Base-by-base conservation (phyloP, 208 protist species). In the Naegleria fowleri region DNA sequence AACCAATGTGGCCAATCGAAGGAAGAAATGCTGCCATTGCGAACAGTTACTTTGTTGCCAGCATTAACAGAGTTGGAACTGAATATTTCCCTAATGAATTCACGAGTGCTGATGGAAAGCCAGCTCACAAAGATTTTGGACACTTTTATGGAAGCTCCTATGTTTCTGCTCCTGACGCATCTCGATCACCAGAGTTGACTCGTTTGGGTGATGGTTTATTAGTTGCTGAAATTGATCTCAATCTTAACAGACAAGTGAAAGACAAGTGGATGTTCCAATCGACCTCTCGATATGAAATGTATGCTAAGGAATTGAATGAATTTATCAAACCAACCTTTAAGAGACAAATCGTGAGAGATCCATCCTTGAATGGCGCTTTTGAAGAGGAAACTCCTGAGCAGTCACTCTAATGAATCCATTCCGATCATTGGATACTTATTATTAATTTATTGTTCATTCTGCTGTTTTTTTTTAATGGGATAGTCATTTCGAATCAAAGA, bases 101-200 rank as follows among this genome's bases (percentile, higher is more conserved):
- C 83, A 96, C 96, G 19, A 94, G 91, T 40, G 96, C 94, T 16
- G 92, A 97, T 90, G 96, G 95, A 83, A 96, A 96, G 52, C 93
- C 94, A 19, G 96, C 96, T 7, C 95, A 97, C 90, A 95, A 97
- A 67, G 95, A 97, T 86, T 97, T 97, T 92, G 96, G 96, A 38
- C 95, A 96, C 83, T 97, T 97, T 86, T 97, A 97, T 90, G 96
- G 96, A 22, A 95, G 93, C 4, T 94, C 92, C 16, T 97, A 96
- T 90, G 86, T 97, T n/a, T 92, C 94, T 48, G 92, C 90, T 3
- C 96, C 96, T 22, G 94, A 97, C 88, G 94, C 88, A 41, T 92
- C 87, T 40, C 86, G 96, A 51, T 96, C 96, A 6, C 96, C 96
- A 39, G 86, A 91, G 39, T 92, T 97, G 6, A 94, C 92, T 29